Evolutionary conservation across 73 alveolate species (phyloP).

Genomic region (Blepharisma japonicum): DNA sequence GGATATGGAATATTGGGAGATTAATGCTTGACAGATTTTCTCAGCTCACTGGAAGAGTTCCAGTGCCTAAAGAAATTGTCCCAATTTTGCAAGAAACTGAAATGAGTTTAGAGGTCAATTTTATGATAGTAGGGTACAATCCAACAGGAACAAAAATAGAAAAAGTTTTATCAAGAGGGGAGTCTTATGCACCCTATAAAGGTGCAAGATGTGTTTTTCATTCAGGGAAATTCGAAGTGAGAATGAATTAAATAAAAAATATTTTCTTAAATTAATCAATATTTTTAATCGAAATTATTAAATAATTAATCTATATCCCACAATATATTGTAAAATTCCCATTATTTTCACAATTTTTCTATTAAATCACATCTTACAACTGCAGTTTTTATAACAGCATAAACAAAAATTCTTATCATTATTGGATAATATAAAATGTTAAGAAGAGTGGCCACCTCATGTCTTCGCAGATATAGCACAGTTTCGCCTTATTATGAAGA

Average conservation of each 20-base stretch:
- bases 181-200: conserved; percentile 26
- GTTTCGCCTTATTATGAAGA: conserved; percentile 1
- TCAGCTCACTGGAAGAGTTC: conserved; percentile 9
- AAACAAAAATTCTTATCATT: too few species aligned
- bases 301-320: too few species aligned
- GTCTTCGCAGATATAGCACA: not conserved
- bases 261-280: too few species aligned
- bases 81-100: not conserved
- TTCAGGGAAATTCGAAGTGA: conserved; percentile 26
- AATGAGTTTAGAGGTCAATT: not conserved
- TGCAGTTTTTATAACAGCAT: too few species aligned
- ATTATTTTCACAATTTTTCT: too few species aligned
- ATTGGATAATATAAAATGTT: too few species aligned
- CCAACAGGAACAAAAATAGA: conserved; percentile 29
- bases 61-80: conserved; percentile 12
- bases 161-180: conserved; percentile 32
- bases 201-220: conserved; percentile 33
- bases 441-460: too few species aligned
- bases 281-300: too few species aligned
- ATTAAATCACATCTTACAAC: too few species aligned
- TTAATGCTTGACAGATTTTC: not conserved
- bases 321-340: too few species aligned
- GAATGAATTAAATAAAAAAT: not conserved
- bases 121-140: conserved; percentile 15
- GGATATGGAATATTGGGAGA: not conserved